Evolutionary conservation across 1,284 basidiomycete species (phyloP).

Genomic region (Rugosomyces carneus): DNA sequence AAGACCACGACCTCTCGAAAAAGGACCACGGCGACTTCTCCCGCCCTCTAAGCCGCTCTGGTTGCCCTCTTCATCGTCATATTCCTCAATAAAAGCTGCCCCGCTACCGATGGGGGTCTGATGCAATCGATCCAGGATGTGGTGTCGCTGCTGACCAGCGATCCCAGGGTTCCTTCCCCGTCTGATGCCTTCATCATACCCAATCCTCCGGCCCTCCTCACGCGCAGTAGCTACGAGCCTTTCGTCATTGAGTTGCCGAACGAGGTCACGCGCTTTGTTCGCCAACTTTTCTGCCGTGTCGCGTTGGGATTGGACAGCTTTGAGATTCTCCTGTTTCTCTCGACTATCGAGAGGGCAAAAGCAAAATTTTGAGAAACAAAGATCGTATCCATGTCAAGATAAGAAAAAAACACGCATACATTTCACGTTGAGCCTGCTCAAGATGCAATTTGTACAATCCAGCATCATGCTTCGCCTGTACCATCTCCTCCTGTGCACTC

Average conservation of each 20-base stretch:
- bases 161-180: conserved; percentile 23
- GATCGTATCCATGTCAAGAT: background rate
- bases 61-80: conserved; percentile 2
- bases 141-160: conserved; percentile 1
- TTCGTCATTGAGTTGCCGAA: conserved; percentile 28
- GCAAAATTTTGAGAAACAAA: too few species aligned
- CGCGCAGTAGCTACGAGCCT: conserved; percentile 24
- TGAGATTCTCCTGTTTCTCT: conserved; percentile 21
- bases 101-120: conserved; percentile 12
- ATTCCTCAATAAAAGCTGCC: conserved; percentile 15
- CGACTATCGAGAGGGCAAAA: conserved; percentile 18
- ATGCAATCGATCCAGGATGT: background rate
- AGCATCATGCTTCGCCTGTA: conserved; percentile 24
- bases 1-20: background rate
- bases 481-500: conserved; percentile 23
- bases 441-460: conserved; percentile 23
- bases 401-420: conserved; percentile 20
- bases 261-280: conserved; percentile 23
- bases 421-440: conserved; percentile 22
- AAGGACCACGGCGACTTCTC: background rate
- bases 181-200: conserved; percentile 28
- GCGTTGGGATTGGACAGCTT: conserved; percentile 25
- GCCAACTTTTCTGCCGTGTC: conserved; percentile 28
- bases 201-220: conserved; percentile 29
- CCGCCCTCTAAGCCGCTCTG: background rate